Percentiles rank a stretch among this genome's conserved stretches.
These are phyloP conservation scores for Auricularia sp. DNA, from an alignment of 768 basidiomycete genomes.

Conservation along the genomic window DNA sequence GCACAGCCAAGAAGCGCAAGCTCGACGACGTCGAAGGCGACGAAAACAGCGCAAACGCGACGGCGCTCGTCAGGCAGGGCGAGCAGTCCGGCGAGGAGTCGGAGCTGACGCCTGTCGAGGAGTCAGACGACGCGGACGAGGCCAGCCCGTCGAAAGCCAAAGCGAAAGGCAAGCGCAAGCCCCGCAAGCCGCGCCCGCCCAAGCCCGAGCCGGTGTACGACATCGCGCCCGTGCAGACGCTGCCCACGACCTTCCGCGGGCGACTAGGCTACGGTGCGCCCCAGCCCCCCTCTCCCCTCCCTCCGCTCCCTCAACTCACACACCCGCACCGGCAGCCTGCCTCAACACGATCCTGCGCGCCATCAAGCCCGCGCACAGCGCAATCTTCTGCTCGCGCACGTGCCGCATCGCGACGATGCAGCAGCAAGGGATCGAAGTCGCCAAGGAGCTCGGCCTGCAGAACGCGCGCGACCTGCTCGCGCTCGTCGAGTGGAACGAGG, in stretches of 20 bases:
- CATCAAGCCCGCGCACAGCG: constrained; percentile 41
- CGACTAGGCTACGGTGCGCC: constrained; percentile 31
- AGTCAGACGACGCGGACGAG: not conserved
- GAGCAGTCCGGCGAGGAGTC: not conserved
- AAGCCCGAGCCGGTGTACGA: constrained; percentile 35
- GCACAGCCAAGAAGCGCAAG: not conserved
- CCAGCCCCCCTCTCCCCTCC: too few relatives aligned
- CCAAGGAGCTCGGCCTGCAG: constrained; percentile 68
- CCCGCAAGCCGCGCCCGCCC: constrained; percentile 20
- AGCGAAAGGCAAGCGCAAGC: constrained; percentile 4
- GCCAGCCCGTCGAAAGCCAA: not conserved
- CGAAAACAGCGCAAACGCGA: not conserved
- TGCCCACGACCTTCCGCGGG: constrained; percentile 61
- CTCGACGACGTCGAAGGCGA: not conserved
- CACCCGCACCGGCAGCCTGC: constrained; percentile 63
- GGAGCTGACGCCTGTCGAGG: not conserved
- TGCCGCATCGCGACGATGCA: constrained; percentile 63
- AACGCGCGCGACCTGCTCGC: constrained; percentile 63
- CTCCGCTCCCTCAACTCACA: too few relatives aligned
- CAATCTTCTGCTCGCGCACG: constrained; percentile 54
- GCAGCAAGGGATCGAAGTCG: constrained; percentile 71
- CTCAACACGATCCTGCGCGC: constrained; percentile 74
- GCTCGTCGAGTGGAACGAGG: constrained; percentile 87
- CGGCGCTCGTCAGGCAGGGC: not conserved
- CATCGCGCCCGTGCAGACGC: constrained; percentile 62